Conservation (phyloP, 1,284 basidiomycete genomes). For the Tylopilus sp. region DNA sequence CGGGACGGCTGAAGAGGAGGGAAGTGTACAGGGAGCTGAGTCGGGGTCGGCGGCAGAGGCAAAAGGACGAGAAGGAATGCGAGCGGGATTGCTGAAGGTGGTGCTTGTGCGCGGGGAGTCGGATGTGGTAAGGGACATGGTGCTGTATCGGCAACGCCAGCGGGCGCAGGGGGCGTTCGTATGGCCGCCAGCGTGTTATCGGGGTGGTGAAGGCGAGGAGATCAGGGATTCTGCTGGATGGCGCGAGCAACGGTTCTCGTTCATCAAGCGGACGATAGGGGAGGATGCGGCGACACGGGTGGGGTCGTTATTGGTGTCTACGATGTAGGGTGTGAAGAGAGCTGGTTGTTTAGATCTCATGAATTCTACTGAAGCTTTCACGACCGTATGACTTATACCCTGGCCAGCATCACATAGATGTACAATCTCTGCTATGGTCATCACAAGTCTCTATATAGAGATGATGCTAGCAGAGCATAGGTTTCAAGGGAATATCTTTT, state of each 20-base stretch:
- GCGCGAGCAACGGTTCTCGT: constrained; percentile 16
- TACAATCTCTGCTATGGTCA: no score
- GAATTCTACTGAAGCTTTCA: no score
- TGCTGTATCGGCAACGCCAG: constrained; percentile 50
- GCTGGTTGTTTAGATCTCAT: no score
- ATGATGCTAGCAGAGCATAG: no score
- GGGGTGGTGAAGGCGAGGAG: constrained; percentile 21
- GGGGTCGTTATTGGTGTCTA: not conserved
- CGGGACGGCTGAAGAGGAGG: constrained; percentile 30
- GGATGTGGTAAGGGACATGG: constrained; percentile 50
- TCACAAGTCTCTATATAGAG: no score
- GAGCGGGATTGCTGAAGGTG: constrained; percentile 49
- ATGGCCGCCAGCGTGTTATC: constrained; percentile 42
- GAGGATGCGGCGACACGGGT: constrained; percentile 10
- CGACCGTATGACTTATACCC: no score
- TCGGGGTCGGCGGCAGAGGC: not conserved
- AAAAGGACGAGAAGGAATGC: constrained; percentile 7
- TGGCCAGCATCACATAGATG: no score
- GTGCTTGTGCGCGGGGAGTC: constrained; percentile 48
- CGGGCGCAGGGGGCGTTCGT: constrained; percentile 23
- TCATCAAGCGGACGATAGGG: constrained; percentile 14
- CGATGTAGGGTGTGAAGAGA: not conserved
- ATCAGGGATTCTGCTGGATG: constrained; percentile 3
- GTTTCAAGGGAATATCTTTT: no score
- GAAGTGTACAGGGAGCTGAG: not conserved